Conservation (phyloP, 805 yeast genomes). For the Groenewaldozyma tartarivorans region DNA sequence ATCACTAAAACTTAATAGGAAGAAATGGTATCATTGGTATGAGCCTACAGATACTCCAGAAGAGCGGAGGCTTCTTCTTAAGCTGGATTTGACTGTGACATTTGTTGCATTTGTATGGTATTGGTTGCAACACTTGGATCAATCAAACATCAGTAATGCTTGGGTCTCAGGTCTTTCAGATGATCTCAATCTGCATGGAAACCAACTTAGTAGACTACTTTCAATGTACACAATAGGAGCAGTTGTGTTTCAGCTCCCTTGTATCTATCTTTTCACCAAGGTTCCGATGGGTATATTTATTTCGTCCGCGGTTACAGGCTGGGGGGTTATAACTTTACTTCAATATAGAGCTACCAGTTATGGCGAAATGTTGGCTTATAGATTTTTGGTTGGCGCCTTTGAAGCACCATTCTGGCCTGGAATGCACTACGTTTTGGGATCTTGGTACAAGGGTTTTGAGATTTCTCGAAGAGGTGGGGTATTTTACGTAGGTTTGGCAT, state of each 20-base stretch:
- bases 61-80: constrained; percentile 38
- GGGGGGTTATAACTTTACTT: constrained; percentile 59
- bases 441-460: constrained; percentile 49
- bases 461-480: constrained; percentile 53
- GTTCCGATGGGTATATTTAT: constrained; percentile 43
- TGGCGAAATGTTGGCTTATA: constrained; percentile 45
- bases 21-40: constrained; percentile 11
- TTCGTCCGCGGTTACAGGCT: constrained; percentile 51
- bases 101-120: constrained; percentile 50
- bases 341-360: constrained; percentile 42
- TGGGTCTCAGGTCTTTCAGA: constrained; percentile 56
- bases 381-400: constrained; percentile 60
- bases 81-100: constrained; percentile 50
- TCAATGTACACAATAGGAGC: constrained; percentile 51
- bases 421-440: constrained; percentile 33
- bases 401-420: constrained; percentile 60
- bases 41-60: constrained; percentile 33
- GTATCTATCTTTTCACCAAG: constrained; percentile 46
- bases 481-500: constrained; percentile 51
- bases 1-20: no score
- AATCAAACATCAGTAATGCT: constrained; percentile 37
- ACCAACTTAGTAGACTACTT: constrained; percentile 50
- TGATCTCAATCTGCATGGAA: constrained; percentile 47
- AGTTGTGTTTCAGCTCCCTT: constrained; percentile 53
- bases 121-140: constrained; percentile 62